Evolutionary conservation across 1,284 basidiomycete species (phyloP).

Genomic region (Gomphus bonarii): DNA sequence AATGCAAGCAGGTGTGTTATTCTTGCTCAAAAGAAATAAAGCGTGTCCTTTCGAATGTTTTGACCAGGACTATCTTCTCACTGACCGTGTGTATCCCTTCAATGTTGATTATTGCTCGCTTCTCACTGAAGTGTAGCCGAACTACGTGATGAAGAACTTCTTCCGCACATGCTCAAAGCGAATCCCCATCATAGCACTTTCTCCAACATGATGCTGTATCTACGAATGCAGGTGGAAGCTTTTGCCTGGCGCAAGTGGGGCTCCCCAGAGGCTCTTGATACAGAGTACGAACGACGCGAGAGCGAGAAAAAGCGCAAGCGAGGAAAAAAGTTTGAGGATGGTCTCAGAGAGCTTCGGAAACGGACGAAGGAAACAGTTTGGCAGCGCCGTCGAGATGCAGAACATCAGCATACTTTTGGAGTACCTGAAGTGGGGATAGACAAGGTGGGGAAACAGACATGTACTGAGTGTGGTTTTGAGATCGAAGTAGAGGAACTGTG

Average conservation of each 20-base stretch:
- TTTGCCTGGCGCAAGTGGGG: conserved; percentile 99
- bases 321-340: conserved; percentile 87
- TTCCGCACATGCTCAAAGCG: conserved; percentile 91
- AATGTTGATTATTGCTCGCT: conserved; percentile 1
- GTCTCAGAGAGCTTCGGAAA: conserved; percentile 71
- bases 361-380: conserved; percentile 84
- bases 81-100: conserved; percentile 53
- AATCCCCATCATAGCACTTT: conserved; percentile 97
- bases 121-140: conserved; percentile 48
- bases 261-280: conserved; percentile 82
- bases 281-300: conserved; percentile 75
- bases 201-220: conserved; percentile 99
- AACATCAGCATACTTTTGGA: conserved; percentile 80
- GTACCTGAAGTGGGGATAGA: conserved; percentile 38
- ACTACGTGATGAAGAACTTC: conserved; percentile 80
- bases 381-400: conserved; percentile 78
- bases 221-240: conserved; percentile 89
- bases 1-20: conserved; percentile 81
- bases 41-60: background rate
- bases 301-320: conserved; percentile 85
- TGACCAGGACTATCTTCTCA: conserved; percentile 76
- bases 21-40: background rate
- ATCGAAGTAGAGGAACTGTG: conserved; percentile 78
- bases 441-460: conserved; percentile 59
- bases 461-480: conserved; percentile 79